These are phyloP conservation scores for Nakazawaea wickerhamii DNA, from an alignment of 805 yeast genomes.

Conservation along the genomic window DNA sequence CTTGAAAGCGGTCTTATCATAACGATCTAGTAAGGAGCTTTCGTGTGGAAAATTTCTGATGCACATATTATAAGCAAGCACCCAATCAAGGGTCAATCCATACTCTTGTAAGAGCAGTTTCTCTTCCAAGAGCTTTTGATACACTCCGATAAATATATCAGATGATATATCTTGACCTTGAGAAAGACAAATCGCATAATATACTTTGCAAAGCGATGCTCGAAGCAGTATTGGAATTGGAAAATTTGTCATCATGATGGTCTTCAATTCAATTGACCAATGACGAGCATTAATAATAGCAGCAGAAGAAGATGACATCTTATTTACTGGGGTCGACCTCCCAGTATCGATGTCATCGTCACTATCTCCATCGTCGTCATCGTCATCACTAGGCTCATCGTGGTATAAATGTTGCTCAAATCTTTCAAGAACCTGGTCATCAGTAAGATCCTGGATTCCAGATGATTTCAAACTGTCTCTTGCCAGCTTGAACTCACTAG, in stretches of 20 bases:
- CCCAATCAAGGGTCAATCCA: slow-evolving; percentile 49
- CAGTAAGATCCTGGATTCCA: slow-evolving; percentile 34
- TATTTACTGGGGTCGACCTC: slow-evolving; percentile 46
- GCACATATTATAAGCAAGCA: slow-evolving; percentile 34
- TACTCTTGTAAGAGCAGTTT: slow-evolving; percentile 30
- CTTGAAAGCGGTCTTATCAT: slow-evolving; percentile 45
- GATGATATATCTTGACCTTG: slow-evolving; percentile 66
- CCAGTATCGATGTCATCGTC: slow-evolving; percentile 33
- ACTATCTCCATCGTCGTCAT: slow-evolving; percentile 33
- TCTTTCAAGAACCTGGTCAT: slow-evolving; percentile 21
- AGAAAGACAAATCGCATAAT: slow-evolving; percentile 63
- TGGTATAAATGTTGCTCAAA: slow-evolving; percentile 20
- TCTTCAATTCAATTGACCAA: slow-evolving; percentile 83
- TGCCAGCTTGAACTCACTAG: slow-evolving; percentile 55
- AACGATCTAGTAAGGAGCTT: slow-evolving; percentile 40
- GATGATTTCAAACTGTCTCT: slow-evolving; percentile 29
- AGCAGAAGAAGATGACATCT: slow-evolving; percentile 60
- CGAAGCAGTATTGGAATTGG: slow-evolving; percentile 68
- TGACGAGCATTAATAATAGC: slow-evolving; percentile 70
- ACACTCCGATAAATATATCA: slow-evolving; percentile 55
- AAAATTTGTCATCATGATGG: slow-evolving; percentile 73
- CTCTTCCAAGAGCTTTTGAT: slow-evolving; percentile 52
- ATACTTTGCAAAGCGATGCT: slow-evolving; percentile 58
- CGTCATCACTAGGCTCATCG: slow-evolving; percentile 30
- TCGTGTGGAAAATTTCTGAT: slow-evolving; percentile 38